A percentile compares a stretch with the other conserved stretches of the same genome.
These are phyloP conservation scores for Aspergillus fijiensis DNA, from an alignment of 2,329 filamentous ascomycete genomes.

Conservation along the genomic window DNA sequence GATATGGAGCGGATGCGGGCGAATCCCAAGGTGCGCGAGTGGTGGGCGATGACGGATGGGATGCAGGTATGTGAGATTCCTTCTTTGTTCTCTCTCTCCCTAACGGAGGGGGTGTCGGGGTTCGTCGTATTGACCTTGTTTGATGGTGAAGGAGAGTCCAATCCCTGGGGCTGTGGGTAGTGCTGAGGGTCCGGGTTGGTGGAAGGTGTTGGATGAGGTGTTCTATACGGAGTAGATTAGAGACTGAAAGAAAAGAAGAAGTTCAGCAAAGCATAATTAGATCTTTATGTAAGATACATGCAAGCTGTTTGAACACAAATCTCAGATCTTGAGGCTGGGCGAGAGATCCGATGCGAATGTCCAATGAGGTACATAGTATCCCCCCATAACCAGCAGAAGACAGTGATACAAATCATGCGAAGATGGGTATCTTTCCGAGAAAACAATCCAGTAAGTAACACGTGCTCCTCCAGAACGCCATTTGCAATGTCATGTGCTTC, in stretches of 20 bases:
- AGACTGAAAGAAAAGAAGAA: not conserved
- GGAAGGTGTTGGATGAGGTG: slow-evolving; percentile 38
- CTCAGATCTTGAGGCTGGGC: not conserved
- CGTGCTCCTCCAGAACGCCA: slow-evolving; percentile 26
- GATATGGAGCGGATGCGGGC: slow-evolving; percentile 76
- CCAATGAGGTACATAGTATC: not conserved
- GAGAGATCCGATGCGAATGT: not conserved
- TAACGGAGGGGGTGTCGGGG: not conserved
- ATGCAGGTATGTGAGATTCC: slow-evolving; percentile 57
- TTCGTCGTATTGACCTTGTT: slow-evolving; percentile 6
- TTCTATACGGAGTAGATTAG: slow-evolving; percentile 31
- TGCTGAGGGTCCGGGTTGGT: slow-evolving; percentile 38
- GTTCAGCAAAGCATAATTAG: not conserved
- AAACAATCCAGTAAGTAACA: slow-evolving; percentile 17
- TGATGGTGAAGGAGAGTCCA: slow-evolving; percentile 28
- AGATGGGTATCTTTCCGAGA: slow-evolving; percentile 27
- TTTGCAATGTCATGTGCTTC: slow-evolving; percentile 12
- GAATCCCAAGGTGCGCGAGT: slow-evolving; percentile 71
- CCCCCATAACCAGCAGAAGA: slow-evolving; percentile 1
- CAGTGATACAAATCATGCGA: slow-evolving; percentile 19
- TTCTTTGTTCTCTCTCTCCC: not conserved
- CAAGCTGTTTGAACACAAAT: not conserved
- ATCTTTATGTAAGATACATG: not conserved
- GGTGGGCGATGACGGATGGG: slow-evolving; percentile 78
- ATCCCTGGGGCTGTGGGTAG: slow-evolving; percentile 33